A percentile compares a stretch with the other conserved stretches of the same genome.
Conservation (phyloP, 192 early-diverging fungal genomes). For the Backusella sp. region DNA sequence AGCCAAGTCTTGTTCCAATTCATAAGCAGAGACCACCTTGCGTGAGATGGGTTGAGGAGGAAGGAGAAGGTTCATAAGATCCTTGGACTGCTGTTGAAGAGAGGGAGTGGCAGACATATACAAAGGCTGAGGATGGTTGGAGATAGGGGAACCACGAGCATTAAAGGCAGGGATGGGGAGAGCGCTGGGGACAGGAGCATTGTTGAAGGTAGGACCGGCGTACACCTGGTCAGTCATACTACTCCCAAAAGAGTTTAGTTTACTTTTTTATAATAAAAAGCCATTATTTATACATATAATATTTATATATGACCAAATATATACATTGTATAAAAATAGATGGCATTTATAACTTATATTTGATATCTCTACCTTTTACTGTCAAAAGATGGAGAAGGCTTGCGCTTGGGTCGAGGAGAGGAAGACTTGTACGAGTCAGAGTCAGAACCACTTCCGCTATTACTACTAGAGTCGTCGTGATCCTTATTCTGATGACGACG, state of each 20-base stretch:
- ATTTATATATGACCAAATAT: neutral
- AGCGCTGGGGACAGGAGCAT: conserved; percentile 54
- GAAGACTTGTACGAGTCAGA: conserved; percentile 1
- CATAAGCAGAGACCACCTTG: conserved; percentile 28
- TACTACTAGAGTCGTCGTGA: neutral
- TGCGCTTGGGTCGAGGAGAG: neutral
- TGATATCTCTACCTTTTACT: conserved; percentile 6
- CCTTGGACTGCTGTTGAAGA: conserved; percentile 19
- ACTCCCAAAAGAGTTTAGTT: neutral
- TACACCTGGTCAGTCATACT: conserved; percentile 35
- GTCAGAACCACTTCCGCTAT: neutral
- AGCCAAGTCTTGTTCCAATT: conserved; percentile 21
- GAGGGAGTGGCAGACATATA: conserved; percentile 2
- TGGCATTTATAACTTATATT: neutral
- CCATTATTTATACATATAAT: neutral
- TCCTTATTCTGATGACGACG: conserved; percentile 5
- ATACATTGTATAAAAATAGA: conserved; percentile 17
- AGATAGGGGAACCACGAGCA: conserved; percentile 24
- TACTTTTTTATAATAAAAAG: conserved; percentile 2
- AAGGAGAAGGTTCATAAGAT: conserved; percentile 19
- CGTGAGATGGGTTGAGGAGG: conserved; percentile 4
- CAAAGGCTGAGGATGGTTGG: conserved; percentile 19
- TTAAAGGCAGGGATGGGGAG: conserved; percentile 55
- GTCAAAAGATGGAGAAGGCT: conserved; percentile 7
- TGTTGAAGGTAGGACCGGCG: conserved; percentile 58